Percentiles rank a stretch among this genome's conserved stretches.
Evolutionary conservation across 371 early-diverging fungal species (phyloP).

Genomic region (Mortierella sp.): DNA sequence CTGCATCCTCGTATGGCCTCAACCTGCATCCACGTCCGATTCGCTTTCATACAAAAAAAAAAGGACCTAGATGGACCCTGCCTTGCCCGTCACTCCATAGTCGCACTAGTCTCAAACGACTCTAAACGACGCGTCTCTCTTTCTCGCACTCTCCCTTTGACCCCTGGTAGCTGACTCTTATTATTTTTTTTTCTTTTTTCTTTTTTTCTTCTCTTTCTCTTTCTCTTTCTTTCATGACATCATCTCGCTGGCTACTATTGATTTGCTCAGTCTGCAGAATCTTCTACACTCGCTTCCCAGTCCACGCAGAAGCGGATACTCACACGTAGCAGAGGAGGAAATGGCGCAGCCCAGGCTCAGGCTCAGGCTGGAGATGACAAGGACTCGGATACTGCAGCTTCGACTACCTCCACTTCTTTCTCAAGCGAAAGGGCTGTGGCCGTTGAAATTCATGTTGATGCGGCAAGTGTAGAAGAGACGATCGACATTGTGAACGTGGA

Average conservation of each 20-base stretch:
- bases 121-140: conserved; percentile 19
- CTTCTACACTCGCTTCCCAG: background rate
- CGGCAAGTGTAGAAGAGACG: conserved; percentile 12
- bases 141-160: background rate
- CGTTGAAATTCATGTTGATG: background rate
- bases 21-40: conserved; percentile 12
- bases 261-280: too few species aligned
- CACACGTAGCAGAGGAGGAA: too few species aligned
- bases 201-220: background rate
- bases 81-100: conserved; percentile 6
- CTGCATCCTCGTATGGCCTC: conserved; percentile 2
- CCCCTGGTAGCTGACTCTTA: background rate
- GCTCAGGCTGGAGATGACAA: background rate
- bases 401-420: background rate
- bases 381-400: background rate
- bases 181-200: background rate
- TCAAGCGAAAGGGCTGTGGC: background rate
- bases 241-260: too few species aligned
- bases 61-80: background rate
- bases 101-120: conserved; percentile 18
- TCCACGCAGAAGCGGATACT: too few species aligned
- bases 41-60: conserved; percentile 35
- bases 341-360: background rate
- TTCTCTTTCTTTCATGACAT: background rate
- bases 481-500: conserved; percentile 45